phyloP scores from a whole-genome alignment of 305 asterid species.

The Solanum hybrid region DNA sequence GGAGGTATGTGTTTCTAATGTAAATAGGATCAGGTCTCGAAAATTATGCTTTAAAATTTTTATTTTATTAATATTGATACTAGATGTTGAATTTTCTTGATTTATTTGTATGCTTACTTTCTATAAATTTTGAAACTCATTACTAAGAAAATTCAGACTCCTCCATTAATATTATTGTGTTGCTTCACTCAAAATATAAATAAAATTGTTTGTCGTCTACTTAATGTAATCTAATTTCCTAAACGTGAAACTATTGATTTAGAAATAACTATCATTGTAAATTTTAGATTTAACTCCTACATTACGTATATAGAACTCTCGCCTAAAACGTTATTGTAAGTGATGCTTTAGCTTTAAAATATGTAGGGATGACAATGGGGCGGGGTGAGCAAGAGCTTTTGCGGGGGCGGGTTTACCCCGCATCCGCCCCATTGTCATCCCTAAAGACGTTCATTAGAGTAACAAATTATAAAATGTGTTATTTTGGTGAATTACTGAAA shows the following conservation, averaged over 20 bases:
- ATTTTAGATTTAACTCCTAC: not conserved
- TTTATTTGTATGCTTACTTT: not conserved
- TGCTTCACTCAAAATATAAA: not conserved
- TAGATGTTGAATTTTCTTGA: not conserved
- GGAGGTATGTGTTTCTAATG: not conserved
- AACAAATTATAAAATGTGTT: too few relatives aligned
- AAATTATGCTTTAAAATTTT: not conserved
- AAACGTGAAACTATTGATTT: not conserved
- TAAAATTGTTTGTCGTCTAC: not conserved
- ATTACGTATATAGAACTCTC: not conserved
- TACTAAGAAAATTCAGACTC: not conserved
- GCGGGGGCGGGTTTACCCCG: not conserved
- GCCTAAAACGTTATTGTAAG: not conserved
- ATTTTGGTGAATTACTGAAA: too few relatives aligned
- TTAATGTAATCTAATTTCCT: not conserved
- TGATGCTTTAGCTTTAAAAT: not conserved
- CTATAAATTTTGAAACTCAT: not conserved
- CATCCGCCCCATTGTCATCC: not conserved
- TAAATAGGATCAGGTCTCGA: not conserved
- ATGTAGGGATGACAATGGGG: not conserved
- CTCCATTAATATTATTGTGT: not conserved
- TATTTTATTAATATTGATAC: too few relatives aligned
- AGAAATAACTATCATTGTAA: not conserved
- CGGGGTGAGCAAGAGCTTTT: not conserved
- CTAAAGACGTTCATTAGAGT: too few relatives aligned